A percentile compares a stretch with the other conserved stretches of the same genome.
phyloP scores from a whole-genome alignment of 2,329 filamentous ascomycete species.

The Beauveria asiatica region DNA sequence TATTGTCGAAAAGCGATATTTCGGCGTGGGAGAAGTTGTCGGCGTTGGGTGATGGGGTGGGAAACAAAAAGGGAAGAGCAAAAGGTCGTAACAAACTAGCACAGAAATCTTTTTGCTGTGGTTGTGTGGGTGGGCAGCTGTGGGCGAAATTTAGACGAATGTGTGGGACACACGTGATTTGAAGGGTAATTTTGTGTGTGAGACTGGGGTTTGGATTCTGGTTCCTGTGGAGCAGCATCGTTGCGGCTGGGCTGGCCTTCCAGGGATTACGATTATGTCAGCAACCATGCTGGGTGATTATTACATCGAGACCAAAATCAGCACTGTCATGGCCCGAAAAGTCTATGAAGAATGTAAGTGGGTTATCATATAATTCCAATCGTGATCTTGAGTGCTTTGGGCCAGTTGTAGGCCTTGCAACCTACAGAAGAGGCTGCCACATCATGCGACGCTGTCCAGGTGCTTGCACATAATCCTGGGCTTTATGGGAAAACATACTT shows the following conservation, averaged over 20 bases:
- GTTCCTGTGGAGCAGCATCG: background rate
- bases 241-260: too few species aligned
- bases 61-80: conserved; percentile 5
- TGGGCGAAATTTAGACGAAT: conserved; percentile 24
- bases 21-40: conserved; percentile 13
- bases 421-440: background rate
- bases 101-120: conserved; percentile 7
- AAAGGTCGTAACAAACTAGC: background rate
- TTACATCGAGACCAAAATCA: too few species aligned
- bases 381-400: too few species aligned
- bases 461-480: background rate
- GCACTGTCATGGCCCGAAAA: background rate
- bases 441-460: background rate
- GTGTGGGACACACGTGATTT: conserved; percentile 25
- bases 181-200: background rate
- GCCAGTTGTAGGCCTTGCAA: too few species aligned
- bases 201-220: background rate
- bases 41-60: conserved; percentile 23
- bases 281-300: background rate
- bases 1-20: conserved; percentile 20
- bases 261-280: background rate
- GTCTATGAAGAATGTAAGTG: too few species aligned
- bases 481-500: background rate
- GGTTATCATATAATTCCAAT: too few species aligned
- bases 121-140: conserved; percentile 16